Evolutionary conservation across 371 early-diverging fungal species (phyloP).

Genomic region (Lichtheimia ornata): DNA sequence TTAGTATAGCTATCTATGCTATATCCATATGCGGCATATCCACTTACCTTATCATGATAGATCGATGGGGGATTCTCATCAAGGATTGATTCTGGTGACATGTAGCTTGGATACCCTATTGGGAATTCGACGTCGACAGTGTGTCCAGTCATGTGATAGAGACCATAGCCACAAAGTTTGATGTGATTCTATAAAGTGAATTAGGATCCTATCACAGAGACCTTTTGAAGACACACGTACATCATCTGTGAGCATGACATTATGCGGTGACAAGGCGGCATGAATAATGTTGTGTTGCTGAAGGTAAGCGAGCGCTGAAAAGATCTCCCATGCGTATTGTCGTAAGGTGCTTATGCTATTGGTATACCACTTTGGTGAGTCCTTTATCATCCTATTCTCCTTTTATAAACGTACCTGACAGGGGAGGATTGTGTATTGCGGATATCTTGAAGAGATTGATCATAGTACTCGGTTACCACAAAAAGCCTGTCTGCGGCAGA

Average conservation of each 20-base stretch:
- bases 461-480: slow-evolving; percentile 59
- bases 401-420: slow-evolving; percentile 17
- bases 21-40: background rate
- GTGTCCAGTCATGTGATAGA: slow-evolving; percentile 63
- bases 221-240: slow-evolving; percentile 21
- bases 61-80: background rate
- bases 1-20: background rate
- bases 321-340: slow-evolving; percentile 59
- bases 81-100: slow-evolving; percentile 39
- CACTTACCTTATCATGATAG: slow-evolving; percentile 27
- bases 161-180: slow-evolving; percentile 65
- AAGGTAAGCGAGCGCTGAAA: slow-evolving; percentile 55
- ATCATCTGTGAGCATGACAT: slow-evolving; percentile 54
- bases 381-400: background rate
- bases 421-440: slow-evolving; percentile 21
- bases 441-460: slow-evolving; percentile 37
- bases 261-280: slow-evolving; percentile 50
- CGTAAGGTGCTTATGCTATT: slow-evolving; percentile 19
- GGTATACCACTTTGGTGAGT: slow-evolving; percentile 12
- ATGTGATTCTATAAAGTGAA: slow-evolving; percentile 34
- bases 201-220: background rate
- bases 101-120: slow-evolving; percentile 47
- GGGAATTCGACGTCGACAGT: slow-evolving; percentile 67
- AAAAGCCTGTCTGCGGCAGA: slow-evolving; percentile 54
- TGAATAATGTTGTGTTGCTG: slow-evolving; percentile 50